A percentile compares a stretch with the other conserved stretches of the same genome.
phyloP scores from a whole-genome alignment of 768 basidiomycete genomes.

The Phlebiopsis flavidoalba region DNA sequence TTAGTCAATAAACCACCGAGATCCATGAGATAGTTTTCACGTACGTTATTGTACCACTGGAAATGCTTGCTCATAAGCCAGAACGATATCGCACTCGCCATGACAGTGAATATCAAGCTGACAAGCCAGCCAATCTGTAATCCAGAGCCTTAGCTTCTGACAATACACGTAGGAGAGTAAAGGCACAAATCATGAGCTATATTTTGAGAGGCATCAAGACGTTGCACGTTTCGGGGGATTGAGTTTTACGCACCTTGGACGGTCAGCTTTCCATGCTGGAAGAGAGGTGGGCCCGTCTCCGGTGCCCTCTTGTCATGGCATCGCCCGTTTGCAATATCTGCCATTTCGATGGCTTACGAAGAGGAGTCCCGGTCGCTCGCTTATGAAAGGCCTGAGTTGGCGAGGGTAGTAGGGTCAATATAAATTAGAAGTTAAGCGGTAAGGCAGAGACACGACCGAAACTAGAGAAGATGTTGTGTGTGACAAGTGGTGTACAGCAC shows the following conservation, averaged over 20 bases:
- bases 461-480: background rate
- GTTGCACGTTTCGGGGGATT: background rate
- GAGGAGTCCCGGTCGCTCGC: too few relatives aligned
- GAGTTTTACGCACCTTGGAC: constrained; percentile 45
- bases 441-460: background rate
- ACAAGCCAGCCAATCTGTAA: constrained; percentile 66
- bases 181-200: constrained; percentile 9
- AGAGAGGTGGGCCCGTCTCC: constrained; percentile 45
- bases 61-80: constrained; percentile 77
- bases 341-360: constrained; percentile 8
- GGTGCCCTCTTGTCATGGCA: constrained; percentile 39
- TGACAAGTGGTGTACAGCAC: background rate
- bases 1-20: background rate
- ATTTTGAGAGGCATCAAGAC: constrained; percentile 52
- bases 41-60: constrained; percentile 64
- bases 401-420: too few relatives aligned
- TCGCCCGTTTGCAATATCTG: constrained; percentile 22
- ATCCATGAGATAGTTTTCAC: constrained; percentile 15
- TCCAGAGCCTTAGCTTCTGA: background rate
- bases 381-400: too few relatives aligned
- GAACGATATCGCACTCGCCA: constrained; percentile 52
- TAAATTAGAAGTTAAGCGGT: background rate
- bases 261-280: constrained; percentile 55
- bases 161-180: background rate
- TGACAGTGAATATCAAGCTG: constrained; percentile 50